Conservation (phyloP, 2,329 filamentous ascomycete genomes). For the Ceratocystiopsis minuta region DNA sequence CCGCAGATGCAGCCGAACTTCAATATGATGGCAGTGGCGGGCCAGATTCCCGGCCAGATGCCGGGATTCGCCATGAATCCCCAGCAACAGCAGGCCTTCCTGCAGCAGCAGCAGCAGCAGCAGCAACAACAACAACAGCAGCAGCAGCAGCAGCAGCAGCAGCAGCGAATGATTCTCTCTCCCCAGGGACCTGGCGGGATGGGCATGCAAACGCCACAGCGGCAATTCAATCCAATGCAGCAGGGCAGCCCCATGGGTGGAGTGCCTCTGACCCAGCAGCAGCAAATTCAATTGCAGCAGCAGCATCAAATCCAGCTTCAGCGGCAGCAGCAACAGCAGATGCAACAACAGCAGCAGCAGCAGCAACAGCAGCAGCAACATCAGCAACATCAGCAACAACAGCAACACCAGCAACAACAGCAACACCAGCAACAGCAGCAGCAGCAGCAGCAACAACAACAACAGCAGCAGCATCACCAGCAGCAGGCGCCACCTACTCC, state of each 20-base stretch:
- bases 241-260: conserved; percentile 17
- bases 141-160: conserved; percentile 18
- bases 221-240: conserved; percentile 20
- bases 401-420: conserved; percentile 11
- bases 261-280: conserved; percentile 17
- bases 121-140: too few relatives aligned
- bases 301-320: conserved; percentile 18
- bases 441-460: conserved; percentile 17
- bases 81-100: conserved; percentile 19
- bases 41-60: conserved; percentile 31
- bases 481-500: background rate
- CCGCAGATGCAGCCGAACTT: conserved; percentile 29
- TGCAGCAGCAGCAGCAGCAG: conserved; percentile 16
- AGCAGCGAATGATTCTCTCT: conserved; percentile 25
- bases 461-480: conserved; percentile 10
- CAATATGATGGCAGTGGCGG: conserved; percentile 31
- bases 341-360: conserved; percentile 11
- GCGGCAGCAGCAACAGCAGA: conserved; percentile 19
- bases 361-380: conserved; percentile 1
- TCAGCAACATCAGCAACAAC: conserved; percentile 4
- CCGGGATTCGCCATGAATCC: conserved; percentile 38
- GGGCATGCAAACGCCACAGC: conserved; percentile 19
- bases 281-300: conserved; percentile 12
- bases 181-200: conserved; percentile 19
- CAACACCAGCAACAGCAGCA: conserved; percentile 12